These are phyloP conservation scores for Magnolia kwangsiensis DNA, from an alignment of 164 flowering plant genomes.

Conservation along the genomic window DNA sequence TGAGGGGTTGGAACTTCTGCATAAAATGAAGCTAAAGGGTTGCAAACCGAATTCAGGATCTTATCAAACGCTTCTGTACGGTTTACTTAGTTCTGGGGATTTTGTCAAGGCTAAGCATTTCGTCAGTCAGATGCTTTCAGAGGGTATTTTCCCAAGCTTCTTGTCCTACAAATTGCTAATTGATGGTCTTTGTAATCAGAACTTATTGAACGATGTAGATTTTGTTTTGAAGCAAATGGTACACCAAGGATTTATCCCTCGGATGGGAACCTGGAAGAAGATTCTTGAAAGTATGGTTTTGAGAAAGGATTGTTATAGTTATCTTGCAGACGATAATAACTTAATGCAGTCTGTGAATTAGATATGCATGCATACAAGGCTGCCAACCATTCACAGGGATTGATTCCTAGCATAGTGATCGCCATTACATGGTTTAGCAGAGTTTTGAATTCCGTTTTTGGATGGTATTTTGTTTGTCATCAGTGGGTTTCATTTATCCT, in stretches of 20 bases:
- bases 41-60: constrained; percentile 72
- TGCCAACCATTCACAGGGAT: not conserved
- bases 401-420: not conserved
- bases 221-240: constrained; percentile 68
- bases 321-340: not conserved
- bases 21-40: constrained; percentile 62
- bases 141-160: constrained; percentile 60
- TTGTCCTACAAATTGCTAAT: constrained; percentile 59
- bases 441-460: not conserved
- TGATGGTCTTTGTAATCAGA: constrained; percentile 52
- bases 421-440: not conserved
- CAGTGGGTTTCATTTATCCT: not conserved
- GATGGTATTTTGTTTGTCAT: not conserved
- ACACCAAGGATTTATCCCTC: constrained; percentile 60
- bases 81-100: constrained; percentile 48
- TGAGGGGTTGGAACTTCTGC: constrained; percentile 53
- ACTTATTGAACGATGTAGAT: constrained; percentile 46
- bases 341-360: not conserved
- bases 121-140: constrained; percentile 42
- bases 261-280: constrained; percentile 70
- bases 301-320: constrained; percentile 3
- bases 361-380: not conserved
- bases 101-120: constrained; percentile 55
- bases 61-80: constrained; percentile 69
- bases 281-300: constrained; percentile 32